These are phyloP conservation scores for Lachnellula hyalina DNA, from an alignment of 2,329 filamentous ascomycete genomes.

Conservation along the genomic window DNA sequence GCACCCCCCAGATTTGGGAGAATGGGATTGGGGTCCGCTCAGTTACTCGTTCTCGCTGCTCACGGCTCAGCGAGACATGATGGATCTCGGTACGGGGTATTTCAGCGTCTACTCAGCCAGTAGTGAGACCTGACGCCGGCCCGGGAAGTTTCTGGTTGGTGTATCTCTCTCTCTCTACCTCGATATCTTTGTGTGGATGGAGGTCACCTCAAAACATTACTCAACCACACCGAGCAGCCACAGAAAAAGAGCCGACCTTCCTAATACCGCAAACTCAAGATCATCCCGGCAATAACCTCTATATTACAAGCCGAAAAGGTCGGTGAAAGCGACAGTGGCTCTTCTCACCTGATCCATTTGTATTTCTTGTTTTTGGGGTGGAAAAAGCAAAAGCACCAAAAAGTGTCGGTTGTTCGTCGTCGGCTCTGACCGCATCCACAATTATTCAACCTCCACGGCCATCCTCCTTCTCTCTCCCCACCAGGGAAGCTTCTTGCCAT, in stretches of 20 bases:
- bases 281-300: neutral
- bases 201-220: neutral
- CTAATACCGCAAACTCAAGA: neutral
- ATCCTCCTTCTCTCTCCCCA: neutral
- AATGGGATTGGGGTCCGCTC: neutral
- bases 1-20: slow-evolving; percentile 15
- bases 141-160: neutral
- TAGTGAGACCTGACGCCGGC: neutral
- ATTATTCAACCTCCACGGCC: slow-evolving; percentile 1
- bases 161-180: no score
- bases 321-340: neutral
- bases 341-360: slow-evolving; percentile 21
- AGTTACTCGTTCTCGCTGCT: neutral
- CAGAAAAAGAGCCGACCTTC: neutral
- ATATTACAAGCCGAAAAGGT: neutral
- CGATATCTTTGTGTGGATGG: no score
- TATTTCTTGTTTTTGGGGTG: no score
- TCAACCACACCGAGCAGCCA: neutral
- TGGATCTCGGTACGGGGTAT: neutral
- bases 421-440: slow-evolving; percentile 10
- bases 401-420: neutral
- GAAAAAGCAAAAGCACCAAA: neutral
- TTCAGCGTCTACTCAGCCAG: slow-evolving; percentile 3
- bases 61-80: neutral
- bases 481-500: slow-evolving; percentile 27